phyloP scores from a whole-genome alignment of 2,329 filamentous ascomycete genomes.

The Myriosclerotinia duriaeana region DNA sequence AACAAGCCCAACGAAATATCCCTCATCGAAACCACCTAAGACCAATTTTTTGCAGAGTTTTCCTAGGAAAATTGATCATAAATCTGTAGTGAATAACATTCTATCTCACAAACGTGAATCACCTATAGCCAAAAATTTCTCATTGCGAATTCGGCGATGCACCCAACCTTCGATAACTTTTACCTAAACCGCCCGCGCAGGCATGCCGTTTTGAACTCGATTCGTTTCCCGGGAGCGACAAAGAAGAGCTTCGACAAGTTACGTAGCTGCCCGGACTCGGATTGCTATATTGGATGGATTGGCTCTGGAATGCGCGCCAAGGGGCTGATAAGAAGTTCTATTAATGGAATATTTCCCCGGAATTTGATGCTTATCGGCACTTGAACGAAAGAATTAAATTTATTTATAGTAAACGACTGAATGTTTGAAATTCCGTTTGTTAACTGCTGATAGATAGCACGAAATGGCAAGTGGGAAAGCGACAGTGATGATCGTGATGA shows the following conservation, averaged over 20 bases:
- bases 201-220: neutral
- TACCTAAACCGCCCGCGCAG: constrained; percentile 8
- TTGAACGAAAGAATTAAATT: neutral
- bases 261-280: neutral
- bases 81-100: neutral
- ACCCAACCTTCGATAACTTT: neutral
- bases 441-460: neutral
- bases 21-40: neutral
- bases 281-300: constrained; percentile 5
- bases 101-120: neutral
- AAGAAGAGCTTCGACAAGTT: neutral
- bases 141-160: constrained; percentile 10
- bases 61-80: neutral
- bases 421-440: neutral
- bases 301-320: constrained; percentile 6
- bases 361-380: neutral
- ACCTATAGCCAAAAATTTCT: neutral
- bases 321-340: constrained; percentile 15
- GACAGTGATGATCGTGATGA: constrained; percentile 17
- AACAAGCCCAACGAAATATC: neutral
- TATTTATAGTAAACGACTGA: constrained; percentile 5
- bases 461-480: constrained; percentile 6
- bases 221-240: neutral
- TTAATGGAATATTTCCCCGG: neutral
- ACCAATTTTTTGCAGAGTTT: neutral